A percentile compares a stretch with the other conserved stretches of the same genome.
Conservation (phyloP, 176 grass and related monocot genomes). For the Eremochloa ophiuroides region DNA sequence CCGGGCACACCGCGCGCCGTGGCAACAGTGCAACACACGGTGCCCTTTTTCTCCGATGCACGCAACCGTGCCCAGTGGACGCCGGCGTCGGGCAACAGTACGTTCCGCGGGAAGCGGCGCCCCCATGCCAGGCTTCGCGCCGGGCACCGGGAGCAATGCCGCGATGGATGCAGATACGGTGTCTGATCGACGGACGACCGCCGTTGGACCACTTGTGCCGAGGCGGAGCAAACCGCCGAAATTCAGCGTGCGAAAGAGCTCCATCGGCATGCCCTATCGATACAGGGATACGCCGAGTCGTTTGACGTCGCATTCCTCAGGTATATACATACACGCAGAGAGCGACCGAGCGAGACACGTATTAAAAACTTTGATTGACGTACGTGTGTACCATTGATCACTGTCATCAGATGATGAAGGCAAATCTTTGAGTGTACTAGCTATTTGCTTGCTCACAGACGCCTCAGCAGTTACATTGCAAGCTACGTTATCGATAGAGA, state of each 20-base stretch:
- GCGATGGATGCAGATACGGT: background rate
- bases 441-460: conserved; percentile 17
- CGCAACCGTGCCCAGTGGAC: no score
- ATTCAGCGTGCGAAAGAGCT: background rate
- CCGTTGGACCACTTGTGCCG: conserved; percentile 1
- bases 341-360: no score
- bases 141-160: background rate
- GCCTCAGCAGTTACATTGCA: conserved; percentile 19
- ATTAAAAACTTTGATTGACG: background rate
- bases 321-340: background rate
- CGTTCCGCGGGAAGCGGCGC: background rate
- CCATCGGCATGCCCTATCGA: background rate
- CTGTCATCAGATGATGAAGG: background rate
- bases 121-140: background rate
- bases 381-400: background rate
- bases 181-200: background rate
- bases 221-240: background rate
- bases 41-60: conserved; percentile 1
- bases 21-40: background rate
- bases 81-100: background rate
- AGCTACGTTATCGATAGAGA: conserved; percentile 11
- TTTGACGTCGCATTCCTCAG: conserved; percentile 22
- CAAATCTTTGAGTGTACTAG: background rate
- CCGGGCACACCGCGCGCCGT: background rate
- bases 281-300: background rate